These are phyloP conservation scores for Bipolaris zeicola DNA, from an alignment of 2,329 filamentous ascomycete genomes.

Conservation along the genomic window DNA sequence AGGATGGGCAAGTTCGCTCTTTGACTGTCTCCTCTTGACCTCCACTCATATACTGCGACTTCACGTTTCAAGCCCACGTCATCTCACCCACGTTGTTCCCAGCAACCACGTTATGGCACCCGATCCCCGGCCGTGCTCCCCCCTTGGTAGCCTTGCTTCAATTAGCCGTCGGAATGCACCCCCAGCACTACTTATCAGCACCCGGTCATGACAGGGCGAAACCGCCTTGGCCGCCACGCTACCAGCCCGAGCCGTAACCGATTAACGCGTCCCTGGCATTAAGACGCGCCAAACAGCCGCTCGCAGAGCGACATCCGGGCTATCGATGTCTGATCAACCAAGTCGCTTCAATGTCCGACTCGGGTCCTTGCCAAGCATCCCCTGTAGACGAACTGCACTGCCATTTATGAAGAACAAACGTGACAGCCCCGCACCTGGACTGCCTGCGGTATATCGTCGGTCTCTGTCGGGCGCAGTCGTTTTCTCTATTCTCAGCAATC, in stretches of 20 bases:
- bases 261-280: slow-evolving; percentile 8
- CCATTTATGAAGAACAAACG: background rate
- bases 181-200: background rate
- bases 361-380: background rate
- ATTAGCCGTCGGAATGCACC: background rate
- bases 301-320: background rate
- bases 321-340: background rate
- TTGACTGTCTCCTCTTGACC: background rate
- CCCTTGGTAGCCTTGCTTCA: background rate
- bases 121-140: background rate
- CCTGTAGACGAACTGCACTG: slow-evolving; percentile 2
- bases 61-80: background rate
- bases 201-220: background rate
- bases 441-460: slow-evolving; percentile 9
- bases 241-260: background rate
- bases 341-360: background rate
- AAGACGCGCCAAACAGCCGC: slow-evolving; percentile 5
- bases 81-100: background rate
- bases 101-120: background rate
- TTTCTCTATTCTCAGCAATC: slow-evolving; percentile 4
- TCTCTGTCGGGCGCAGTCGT: slow-evolving; percentile 3
- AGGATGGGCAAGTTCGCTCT: background rate
- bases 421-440: slow-evolving; percentile 2
- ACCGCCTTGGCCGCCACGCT: slow-evolving; percentile 3
- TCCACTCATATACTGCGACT: no score